Percentiles rank a stretch among this genome's conserved stretches.
These are phyloP conservation scores for Leptomonas seymouri DNA, from an alignment of 208 protist genomes.

Conservation along the genomic window DNA sequence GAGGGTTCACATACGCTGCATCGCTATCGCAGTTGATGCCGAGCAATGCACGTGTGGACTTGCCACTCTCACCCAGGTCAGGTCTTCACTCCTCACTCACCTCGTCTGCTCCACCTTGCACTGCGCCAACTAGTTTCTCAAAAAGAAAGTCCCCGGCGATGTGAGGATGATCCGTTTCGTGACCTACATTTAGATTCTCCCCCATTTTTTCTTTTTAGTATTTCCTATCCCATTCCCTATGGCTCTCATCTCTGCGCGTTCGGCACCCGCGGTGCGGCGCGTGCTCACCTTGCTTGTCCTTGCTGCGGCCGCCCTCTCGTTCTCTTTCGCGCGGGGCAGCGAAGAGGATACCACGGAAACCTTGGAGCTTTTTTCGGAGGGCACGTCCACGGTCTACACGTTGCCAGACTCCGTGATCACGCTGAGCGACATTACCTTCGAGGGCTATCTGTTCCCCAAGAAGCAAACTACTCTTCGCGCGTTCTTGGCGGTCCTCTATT, in stretches of 20 bases:
- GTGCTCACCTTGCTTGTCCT: slow-evolving; percentile 6
- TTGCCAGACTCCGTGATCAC: slow-evolving; percentile 40
- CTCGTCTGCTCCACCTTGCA: neutral
- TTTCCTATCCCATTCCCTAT: neutral
- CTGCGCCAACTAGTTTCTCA: too few species aligned
- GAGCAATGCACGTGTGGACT: too few species aligned
- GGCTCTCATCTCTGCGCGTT: neutral
- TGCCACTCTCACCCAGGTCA: neutral
- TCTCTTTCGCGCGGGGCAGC: slow-evolving; percentile 6
- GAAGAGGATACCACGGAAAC: slow-evolving; percentile 17
- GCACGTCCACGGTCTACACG: slow-evolving; percentile 29
- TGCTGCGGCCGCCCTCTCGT: slow-evolving; percentile 4
- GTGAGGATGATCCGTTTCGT: too few species aligned
- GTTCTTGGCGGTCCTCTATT: slow-evolving; percentile 84
- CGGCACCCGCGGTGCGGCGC: neutral
- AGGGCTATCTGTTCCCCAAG: slow-evolving; percentile 63
- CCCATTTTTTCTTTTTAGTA: neutral
- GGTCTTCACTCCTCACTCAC: neutral
- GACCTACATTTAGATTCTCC: neutral
- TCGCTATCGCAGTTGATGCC: too few species aligned
- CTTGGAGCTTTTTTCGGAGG: slow-evolving; percentile 33
- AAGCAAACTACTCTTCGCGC: slow-evolving; percentile 28
- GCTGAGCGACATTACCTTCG: slow-evolving; percentile 61
- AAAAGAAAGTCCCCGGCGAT: too few species aligned
- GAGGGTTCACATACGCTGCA: too few species aligned